phyloP scores from a whole-genome alignment of 495 filamentous ascomycete genomes.

The Podospora pseudocomata region DNA sequence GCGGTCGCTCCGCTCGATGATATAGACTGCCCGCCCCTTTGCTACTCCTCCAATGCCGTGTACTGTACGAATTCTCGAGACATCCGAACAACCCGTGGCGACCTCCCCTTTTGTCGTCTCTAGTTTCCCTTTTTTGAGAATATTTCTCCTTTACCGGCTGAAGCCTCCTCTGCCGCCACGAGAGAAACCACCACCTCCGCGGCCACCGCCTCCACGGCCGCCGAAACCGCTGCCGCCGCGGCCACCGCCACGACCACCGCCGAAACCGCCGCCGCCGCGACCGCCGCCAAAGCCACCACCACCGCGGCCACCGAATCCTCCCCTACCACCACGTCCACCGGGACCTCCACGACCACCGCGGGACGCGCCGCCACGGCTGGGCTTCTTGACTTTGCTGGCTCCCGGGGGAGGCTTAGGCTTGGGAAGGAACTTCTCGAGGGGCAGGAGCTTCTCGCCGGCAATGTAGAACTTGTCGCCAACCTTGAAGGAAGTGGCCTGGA shows the following conservation, averaged over 20 bases:
- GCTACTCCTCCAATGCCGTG: neutral
- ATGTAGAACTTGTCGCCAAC: conserved; percentile 96
- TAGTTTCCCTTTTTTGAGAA: neutral
- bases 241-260: conserved; percentile 27
- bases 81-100: neutral
- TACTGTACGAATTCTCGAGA: neutral
- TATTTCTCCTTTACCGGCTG: conserved; percentile 6
- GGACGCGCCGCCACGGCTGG: conserved; percentile 46
- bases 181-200: conserved; percentile 23
- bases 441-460: conserved; percentile 86
- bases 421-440: conserved; percentile 91
- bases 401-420: conserved; percentile 84
- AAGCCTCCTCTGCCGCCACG: conserved; percentile 12
- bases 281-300: conserved; percentile 27
- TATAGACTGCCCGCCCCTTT: conserved; percentile 9
- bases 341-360: conserved; percentile 41
- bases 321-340: conserved; percentile 45
- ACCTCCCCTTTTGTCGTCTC: neutral
- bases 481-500: conserved; percentile 92
- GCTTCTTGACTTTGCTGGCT: conserved; percentile 52
- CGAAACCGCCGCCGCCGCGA: conserved; percentile 26
- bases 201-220: conserved; percentile 24
- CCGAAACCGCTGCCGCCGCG: conserved; percentile 20
- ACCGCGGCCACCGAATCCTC: conserved; percentile 33
- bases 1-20: conserved; percentile 18